Conservation (phyloP, 257 asterid genomes). For the Coffea eugenioides region DNA sequence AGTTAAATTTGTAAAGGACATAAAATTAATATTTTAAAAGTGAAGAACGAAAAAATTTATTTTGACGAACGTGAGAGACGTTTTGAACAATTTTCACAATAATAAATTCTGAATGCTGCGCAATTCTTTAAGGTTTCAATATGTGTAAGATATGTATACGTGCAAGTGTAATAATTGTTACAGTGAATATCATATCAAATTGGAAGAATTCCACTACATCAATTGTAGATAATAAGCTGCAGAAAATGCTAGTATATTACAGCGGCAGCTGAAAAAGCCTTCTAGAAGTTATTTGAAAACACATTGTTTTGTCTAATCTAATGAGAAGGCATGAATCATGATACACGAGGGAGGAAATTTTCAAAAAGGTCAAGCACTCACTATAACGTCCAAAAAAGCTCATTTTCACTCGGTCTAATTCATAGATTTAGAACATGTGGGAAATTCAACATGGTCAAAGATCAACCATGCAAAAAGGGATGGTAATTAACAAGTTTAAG, state of each 20-base stretch:
- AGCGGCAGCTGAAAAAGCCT: neutral
- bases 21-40: too few relatives aligned
- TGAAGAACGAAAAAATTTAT: too few relatives aligned
- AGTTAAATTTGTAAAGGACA: too few relatives aligned
- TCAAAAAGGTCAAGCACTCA: neutral
- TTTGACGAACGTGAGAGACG: too few relatives aligned
- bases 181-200: neutral
- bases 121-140: too few relatives aligned
- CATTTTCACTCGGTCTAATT: neutral
- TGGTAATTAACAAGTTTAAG: too few relatives aligned
- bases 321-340: neutral
- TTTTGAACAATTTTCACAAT: too few relatives aligned
- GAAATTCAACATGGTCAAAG: neutral
- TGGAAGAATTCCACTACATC: neutral
- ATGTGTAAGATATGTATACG: neutral
- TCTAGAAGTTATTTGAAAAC: neutral
- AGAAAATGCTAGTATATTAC: neutral
- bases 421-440: neutral
- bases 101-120: too few relatives aligned
- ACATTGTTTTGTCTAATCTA: neutral
- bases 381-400: neutral
- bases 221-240: neutral
- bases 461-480: neutral
- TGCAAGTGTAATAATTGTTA: neutral
- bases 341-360: neutral